These are phyloP conservation scores for Blastobotrys proliferans DNA, from an alignment of 1,139 yeast species.

Conservation along the genomic window DNA sequence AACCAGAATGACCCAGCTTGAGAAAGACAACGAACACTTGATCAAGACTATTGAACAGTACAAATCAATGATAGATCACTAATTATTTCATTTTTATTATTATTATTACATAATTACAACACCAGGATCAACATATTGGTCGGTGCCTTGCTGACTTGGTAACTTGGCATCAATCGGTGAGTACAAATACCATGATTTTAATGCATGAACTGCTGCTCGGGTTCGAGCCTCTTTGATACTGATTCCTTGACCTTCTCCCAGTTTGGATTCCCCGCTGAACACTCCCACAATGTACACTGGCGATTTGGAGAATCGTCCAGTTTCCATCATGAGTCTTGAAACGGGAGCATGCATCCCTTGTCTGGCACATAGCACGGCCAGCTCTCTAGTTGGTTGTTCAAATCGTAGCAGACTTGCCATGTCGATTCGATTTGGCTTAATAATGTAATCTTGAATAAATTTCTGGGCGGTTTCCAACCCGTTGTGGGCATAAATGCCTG, in stretches of 20 bases:
- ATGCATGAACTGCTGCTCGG: conserved; percentile 85
- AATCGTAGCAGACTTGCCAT: conserved; percentile 71
- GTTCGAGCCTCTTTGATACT: conserved; percentile 88
- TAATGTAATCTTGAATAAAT: conserved; percentile 67
- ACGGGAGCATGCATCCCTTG: conserved; percentile 74
- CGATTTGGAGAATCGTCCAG: conserved; percentile 80
- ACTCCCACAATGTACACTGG: conserved; percentile 92
- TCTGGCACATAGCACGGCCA: conserved; percentile 72
- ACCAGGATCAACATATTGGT: conserved; percentile 30
- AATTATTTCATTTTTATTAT: not conserved
- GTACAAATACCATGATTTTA: conserved; percentile 88
- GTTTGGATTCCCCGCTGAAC: conserved; percentile 72
- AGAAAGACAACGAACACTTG: conserved; percentile 31
- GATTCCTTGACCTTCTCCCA: conserved; percentile 96
- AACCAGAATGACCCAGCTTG: conserved; percentile 77
- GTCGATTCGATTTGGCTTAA: conserved; percentile 69
- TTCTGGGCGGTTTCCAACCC: conserved; percentile 59
- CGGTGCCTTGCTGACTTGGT: conserved; percentile 50
- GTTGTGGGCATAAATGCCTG: conserved; percentile 40
- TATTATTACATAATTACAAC: conserved; percentile 30
- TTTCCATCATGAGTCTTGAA: conserved; percentile 82
- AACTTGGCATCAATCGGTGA: conserved; percentile 61
- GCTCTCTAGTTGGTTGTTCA: conserved; percentile 80
- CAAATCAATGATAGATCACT: not conserved
- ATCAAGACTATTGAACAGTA: conserved; percentile 2